These are phyloP conservation scores for Anacardium occidentale DNA, from an alignment of 345 rosid species.

Conservation along the genomic window DNA sequence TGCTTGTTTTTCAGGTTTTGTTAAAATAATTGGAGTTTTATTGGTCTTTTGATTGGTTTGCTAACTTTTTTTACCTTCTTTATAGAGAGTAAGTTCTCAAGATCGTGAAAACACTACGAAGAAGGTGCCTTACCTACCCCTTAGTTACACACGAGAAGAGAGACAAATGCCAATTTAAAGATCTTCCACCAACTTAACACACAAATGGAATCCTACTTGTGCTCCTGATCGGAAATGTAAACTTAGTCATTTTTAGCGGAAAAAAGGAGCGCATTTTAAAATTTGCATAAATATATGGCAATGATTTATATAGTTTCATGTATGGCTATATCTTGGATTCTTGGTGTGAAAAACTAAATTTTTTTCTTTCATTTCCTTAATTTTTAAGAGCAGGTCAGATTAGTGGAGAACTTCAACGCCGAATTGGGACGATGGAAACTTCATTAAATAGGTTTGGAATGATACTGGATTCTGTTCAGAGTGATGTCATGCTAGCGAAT, in stretches of 20 bases:
- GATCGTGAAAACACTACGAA: constrained; percentile 55
- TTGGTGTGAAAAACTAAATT: not conserved
- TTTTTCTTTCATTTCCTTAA: constrained; percentile 13
- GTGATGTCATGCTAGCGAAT: constrained; percentile 76
- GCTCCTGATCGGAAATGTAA: constrained; percentile 52
- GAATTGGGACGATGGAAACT: constrained; percentile 70
- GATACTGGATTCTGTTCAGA: constrained; percentile 79
- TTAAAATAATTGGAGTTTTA: not conserved
- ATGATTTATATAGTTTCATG: not conserved
- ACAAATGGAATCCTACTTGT: constrained; percentile 60
- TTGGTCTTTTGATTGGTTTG: not conserved
- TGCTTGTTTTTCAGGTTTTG: not conserved
- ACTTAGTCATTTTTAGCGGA: constrained; percentile 7
- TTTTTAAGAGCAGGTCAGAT: constrained; percentile 46
- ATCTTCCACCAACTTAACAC: constrained; percentile 46
- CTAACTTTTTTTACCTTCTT: constrained; percentile 9
- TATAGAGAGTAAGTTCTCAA: constrained; percentile 73
- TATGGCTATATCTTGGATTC: not conserved
- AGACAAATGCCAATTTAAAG: constrained; percentile 53
- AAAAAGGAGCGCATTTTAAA: not conserved
- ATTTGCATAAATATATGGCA: not conserved
- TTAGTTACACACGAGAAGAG: constrained; percentile 56
- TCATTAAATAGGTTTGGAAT: constrained; percentile 72
- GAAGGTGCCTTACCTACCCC: constrained; percentile 56
- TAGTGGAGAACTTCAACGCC: constrained; percentile 68